Percentiles rank a stretch among this genome's conserved stretches.
Evolutionary conservation across 2,329 filamentous ascomycete genomes (phyloP).

Genomic region (Paecilomyces dactylethromorphus): DNA sequence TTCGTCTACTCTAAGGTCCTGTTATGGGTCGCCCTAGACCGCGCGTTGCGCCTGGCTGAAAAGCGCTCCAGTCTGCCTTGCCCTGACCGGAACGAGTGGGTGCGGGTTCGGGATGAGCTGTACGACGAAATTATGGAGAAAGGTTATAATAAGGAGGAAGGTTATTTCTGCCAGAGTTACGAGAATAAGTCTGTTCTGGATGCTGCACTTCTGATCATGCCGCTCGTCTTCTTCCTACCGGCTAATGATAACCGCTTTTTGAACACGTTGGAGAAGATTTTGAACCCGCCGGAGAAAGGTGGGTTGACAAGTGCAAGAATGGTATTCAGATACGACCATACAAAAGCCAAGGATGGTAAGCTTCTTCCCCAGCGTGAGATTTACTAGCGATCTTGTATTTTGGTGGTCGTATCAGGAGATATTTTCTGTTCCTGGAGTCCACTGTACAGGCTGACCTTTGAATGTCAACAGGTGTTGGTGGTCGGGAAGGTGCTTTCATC

Average conservation of each 20-base stretch:
- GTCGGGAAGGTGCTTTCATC: conserved; percentile 67
- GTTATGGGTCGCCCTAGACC: conserved; percentile 76
- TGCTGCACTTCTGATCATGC: conserved; percentile 68
- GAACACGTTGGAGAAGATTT: conserved; percentile 64
- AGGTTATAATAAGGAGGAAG: conserved; percentile 64
- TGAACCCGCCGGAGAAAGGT: conserved; percentile 66
- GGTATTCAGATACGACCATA: conserved; percentile 68
- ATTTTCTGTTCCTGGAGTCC: too few relatives aligned
- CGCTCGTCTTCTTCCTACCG: conserved; percentile 71
- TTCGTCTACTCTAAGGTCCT: conserved; percentile 79
- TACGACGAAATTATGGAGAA: conserved; percentile 75
- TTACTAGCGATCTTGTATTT: not conserved
- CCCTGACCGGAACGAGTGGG: conserved; percentile 61
- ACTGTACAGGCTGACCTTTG: not conserved
- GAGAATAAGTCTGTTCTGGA: conserved; percentile 65
- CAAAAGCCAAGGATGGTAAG: conserved; percentile 62
- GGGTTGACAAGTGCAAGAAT: conserved; percentile 68
- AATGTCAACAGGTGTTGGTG: conserved; percentile 55
- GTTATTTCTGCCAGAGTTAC: conserved; percentile 69
- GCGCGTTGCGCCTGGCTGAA: conserved; percentile 65
- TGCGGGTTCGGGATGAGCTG: conserved; percentile 58
- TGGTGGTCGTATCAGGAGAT: too few relatives aligned
- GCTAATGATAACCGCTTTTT: conserved; percentile 71
- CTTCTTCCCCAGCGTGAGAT: not conserved
- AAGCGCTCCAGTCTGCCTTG: conserved; percentile 67